Conservation (phyloP, 345 rosid species). For the Salix suchowensis region DNA sequence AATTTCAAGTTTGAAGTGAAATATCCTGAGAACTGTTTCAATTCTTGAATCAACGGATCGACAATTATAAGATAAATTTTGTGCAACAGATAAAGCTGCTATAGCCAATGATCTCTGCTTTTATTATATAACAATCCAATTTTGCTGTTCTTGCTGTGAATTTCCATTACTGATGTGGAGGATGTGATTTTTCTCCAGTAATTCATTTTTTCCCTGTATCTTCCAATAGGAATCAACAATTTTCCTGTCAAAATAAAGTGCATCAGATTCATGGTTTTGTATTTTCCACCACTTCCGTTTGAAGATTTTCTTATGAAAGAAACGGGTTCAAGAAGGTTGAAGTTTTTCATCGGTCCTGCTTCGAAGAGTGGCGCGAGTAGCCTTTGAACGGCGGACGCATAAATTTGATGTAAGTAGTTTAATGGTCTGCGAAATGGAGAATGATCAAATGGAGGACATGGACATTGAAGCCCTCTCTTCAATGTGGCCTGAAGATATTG, state of each 20-base stretch:
- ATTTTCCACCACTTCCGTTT: background rate
- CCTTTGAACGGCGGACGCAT: constrained; percentile 1
- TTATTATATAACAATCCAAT: background rate
- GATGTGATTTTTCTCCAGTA: background rate
- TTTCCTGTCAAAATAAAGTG: background rate
- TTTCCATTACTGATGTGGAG: background rate
- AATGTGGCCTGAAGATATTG: constrained; percentile 95
- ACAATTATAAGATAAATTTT: too few relatives aligned
- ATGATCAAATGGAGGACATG: constrained; percentile 68
- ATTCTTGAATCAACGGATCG: too few relatives aligned
- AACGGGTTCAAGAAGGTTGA: background rate
- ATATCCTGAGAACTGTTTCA: too few relatives aligned
- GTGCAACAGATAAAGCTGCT: background rate
- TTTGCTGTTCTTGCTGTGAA: background rate
- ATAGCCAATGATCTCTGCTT: background rate
- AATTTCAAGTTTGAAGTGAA: too few relatives aligned
- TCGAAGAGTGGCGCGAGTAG: background rate
- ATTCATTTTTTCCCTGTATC: background rate
- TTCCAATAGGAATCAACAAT: background rate
- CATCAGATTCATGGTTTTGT: background rate
- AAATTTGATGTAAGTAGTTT: constrained; percentile 11
- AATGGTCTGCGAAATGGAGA: constrained; percentile 55
- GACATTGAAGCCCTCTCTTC: constrained; percentile 76
- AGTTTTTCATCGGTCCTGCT: background rate
- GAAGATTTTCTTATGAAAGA: background rate